A percentile compares a stretch with the other conserved stretches of the same genome.
These are phyloP conservation scores for Insectozyma bohioensis DNA, from an alignment of 1,139 yeast species.

Conservation along the genomic window DNA sequence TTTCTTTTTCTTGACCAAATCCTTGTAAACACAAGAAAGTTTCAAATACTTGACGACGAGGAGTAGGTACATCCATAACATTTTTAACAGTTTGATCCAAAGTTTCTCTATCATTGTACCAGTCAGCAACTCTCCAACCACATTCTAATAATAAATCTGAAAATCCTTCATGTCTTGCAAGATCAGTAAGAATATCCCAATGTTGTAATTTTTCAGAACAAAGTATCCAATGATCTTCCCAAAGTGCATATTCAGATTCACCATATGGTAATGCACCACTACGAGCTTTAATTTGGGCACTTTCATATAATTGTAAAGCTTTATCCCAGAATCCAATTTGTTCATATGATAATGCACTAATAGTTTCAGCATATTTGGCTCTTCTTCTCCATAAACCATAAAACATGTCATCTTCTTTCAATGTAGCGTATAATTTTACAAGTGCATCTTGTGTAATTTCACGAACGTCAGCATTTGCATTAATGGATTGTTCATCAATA, in stretches of 20 bases:
- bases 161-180: conserved; percentile 97
- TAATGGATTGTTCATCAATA: conserved; percentile 63
- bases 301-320: conserved; percentile 90
- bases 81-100: conserved; percentile 92
- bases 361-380: conserved; percentile 91
- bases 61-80: conserved; percentile 98
- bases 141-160: conserved; percentile 92
- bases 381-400: conserved; percentile 97
- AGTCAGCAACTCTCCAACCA: conserved; percentile 99
- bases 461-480: conserved; percentile 70
- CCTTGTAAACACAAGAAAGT: conserved; percentile 92
- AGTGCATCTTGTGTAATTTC: conserved; percentile 91
- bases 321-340: conserved; percentile 95
- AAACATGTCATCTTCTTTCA: conserved; percentile 95
- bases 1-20: conserved; percentile 85
- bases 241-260: conserved; percentile 89
- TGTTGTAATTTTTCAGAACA: conserved; percentile 97
- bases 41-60: conserved; percentile 92
- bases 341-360: conserved; percentile 88
- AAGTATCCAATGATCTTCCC: conserved; percentile 99
- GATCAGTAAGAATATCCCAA: conserved; percentile 95
- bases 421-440: conserved; percentile 80
- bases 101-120: conserved; percentile 95
- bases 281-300: conserved; percentile 96
- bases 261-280: conserved; percentile 95